Percentiles rank a stretch among this genome's conserved stretches.
These are phyloP conservation scores for Coffea humblotiana DNA, from an alignment of 305 asterid genomes.

Conservation along the genomic window DNA sequence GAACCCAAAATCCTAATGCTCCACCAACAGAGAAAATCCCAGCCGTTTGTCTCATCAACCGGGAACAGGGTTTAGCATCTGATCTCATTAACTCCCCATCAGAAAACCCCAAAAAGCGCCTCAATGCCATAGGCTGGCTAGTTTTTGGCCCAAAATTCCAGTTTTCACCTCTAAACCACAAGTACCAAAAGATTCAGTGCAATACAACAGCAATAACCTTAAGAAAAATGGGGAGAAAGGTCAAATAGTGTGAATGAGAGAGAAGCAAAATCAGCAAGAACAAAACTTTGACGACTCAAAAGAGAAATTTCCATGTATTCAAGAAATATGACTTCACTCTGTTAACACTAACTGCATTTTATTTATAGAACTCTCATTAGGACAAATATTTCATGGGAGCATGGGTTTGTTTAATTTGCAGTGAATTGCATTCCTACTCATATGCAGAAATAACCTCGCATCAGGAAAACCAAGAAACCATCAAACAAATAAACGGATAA, in stretches of 20 bases:
- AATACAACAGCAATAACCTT: background rate
- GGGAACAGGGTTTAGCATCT: constrained; percentile 77
- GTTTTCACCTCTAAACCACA: background rate
- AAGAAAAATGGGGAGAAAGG: background rate
- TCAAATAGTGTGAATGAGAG: background rate
- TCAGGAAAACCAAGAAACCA: background rate
- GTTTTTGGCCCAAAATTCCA: background rate
- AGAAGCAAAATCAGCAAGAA: background rate
- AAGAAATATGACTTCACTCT: too few relatives aligned
- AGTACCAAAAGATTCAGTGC: background rate
- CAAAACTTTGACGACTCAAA: background rate
- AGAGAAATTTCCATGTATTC: too few relatives aligned
- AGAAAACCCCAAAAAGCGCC: constrained; percentile 78
- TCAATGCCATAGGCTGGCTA: constrained; percentile 52
- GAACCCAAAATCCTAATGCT: constrained; percentile 78
- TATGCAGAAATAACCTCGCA: background rate
- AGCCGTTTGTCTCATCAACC: constrained; percentile 81
- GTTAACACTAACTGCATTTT: background rate
- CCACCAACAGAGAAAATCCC: constrained; percentile 78
- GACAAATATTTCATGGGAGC: background rate
- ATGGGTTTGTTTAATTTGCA: background rate
- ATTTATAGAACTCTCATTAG: too few relatives aligned
- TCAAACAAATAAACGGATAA: background rate
- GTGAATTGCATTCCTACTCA: background rate
- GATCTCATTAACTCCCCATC: constrained; percentile 89